Evolutionary conservation across 495 filamentous ascomycete species (phyloP).

Genomic region (Baudoinia panamericana): DNA sequence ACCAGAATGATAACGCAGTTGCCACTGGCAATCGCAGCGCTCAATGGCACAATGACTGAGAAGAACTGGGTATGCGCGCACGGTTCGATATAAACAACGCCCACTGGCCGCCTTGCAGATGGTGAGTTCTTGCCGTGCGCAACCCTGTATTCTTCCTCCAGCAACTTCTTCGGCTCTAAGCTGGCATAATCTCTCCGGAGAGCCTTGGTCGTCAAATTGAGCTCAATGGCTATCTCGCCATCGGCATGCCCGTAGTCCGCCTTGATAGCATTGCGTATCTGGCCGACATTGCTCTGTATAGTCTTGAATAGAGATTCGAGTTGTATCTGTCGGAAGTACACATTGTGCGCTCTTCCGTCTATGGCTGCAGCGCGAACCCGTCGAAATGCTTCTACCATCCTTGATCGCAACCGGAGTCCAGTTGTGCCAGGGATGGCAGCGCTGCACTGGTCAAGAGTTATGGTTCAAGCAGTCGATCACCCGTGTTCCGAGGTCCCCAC

Average conservation of each 20-base stretch:
- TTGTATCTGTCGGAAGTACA: conserved; percentile 36
- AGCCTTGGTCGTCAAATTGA: conserved; percentile 31
- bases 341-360: conserved; percentile 37
- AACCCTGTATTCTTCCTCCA: conserved; percentile 40
- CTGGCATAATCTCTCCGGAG: conserved; percentile 35
- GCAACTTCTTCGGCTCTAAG: conserved; percentile 30
- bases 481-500: too few relatives aligned
- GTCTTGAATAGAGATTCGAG: conserved; percentile 33
- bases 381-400: conserved; percentile 27
- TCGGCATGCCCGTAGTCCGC: conserved; percentile 28
- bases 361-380: conserved; percentile 33
- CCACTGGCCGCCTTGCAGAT: conserved; percentile 24
- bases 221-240: conserved; percentile 34
- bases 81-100: conserved; percentile 42
- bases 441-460: too few relatives aligned
- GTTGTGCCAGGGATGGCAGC: too few relatives aligned
- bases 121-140: conserved; percentile 31
- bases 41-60: conserved; percentile 34
- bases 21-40: conserved; percentile 39
- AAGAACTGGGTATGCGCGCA: conserved; percentile 37
- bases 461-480: too few relatives aligned
- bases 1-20: conserved; percentile 43
- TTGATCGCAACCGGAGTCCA: too few relatives aligned
- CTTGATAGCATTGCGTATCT: conserved; percentile 32
- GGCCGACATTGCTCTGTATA: conserved; percentile 25